phyloP scores from a whole-genome alignment of 2,329 filamentous ascomycete genomes.

The Fusarium sp. region DNA sequence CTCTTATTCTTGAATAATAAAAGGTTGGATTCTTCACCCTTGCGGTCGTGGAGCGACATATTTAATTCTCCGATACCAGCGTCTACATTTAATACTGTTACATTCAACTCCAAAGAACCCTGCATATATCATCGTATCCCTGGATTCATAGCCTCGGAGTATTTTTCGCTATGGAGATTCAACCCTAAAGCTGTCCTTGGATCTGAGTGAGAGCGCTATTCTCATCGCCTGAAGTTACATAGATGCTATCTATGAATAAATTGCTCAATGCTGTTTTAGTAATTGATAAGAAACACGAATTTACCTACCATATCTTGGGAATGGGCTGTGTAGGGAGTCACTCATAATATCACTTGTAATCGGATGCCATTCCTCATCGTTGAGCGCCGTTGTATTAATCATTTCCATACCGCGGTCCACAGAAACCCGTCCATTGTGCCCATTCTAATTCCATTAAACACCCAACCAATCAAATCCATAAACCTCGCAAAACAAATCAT shows the following conservation, averaged over 20 bases:
- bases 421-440: not conserved
- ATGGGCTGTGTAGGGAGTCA: no score
- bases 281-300: no score
- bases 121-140: not conserved
- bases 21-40: not conserved
- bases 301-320: no score
- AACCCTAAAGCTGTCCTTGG: not conserved
- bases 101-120: not conserved
- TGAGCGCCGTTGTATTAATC: not conserved
- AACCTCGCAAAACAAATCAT: conserved; percentile 13
- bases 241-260: no score
- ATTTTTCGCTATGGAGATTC: not conserved
- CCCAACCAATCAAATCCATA: conserved; percentile 1
- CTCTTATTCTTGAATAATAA: not conserved
- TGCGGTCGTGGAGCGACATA: not conserved
- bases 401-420: not conserved
- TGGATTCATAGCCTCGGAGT: not conserved
- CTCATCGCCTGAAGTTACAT: no score
- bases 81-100: not conserved
- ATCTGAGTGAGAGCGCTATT: no score
- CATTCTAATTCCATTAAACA: not conserved
- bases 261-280: no score
- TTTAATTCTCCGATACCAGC: not conserved
- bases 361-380: no score
- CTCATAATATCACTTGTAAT: no score